Conservation (phyloP, 768 basidiomycete genomes). For the Phylloporus sp. region DNA sequence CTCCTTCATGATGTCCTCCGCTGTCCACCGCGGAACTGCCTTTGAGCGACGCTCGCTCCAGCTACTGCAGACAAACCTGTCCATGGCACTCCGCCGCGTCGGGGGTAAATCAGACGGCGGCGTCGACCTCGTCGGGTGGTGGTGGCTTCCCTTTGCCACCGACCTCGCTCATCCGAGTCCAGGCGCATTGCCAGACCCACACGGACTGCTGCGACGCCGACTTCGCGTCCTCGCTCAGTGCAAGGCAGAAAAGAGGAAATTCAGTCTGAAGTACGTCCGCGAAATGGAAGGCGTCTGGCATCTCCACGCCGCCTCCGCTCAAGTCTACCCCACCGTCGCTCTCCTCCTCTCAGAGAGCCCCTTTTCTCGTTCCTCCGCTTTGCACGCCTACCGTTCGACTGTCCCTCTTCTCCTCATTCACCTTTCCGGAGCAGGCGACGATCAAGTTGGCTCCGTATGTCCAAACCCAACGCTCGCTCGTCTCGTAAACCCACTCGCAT, state of each 20-base stretch:
- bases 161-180: neutral
- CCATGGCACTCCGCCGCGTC: constrained; percentile 74
- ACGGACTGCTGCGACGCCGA: constrained; percentile 38
- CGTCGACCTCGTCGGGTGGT: constrained; percentile 86
- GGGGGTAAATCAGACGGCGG: constrained; percentile 91
- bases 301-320: constrained; percentile 16
- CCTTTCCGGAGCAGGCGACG: constrained; percentile 30
- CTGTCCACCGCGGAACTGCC: constrained; percentile 61
- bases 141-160: constrained; percentile 64
- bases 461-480: constrained; percentile 22
- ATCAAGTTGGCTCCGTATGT: constrained; percentile 8
- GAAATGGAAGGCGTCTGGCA: constrained; percentile 89
- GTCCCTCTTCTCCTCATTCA: constrained; percentile 79
- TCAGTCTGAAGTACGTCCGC: constrained; percentile 74
- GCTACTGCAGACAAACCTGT: constrained; percentile 58
- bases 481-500: constrained; percentile 18
- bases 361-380: constrained; percentile 67
- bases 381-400: constrained; percentile 66
- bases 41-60: constrained; percentile 69
- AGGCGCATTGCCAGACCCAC: constrained; percentile 11
- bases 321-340: constrained; percentile 41
- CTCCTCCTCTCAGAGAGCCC: constrained; percentile 76
- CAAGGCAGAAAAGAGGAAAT: constrained; percentile 83
- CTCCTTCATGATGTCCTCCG: constrained; percentile 34
- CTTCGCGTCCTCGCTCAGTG: constrained; percentile 83